Base-by-base conservation (phyloP, 2,329 filamentous ascomycete species). In the Monosporascus sp. region DNA sequence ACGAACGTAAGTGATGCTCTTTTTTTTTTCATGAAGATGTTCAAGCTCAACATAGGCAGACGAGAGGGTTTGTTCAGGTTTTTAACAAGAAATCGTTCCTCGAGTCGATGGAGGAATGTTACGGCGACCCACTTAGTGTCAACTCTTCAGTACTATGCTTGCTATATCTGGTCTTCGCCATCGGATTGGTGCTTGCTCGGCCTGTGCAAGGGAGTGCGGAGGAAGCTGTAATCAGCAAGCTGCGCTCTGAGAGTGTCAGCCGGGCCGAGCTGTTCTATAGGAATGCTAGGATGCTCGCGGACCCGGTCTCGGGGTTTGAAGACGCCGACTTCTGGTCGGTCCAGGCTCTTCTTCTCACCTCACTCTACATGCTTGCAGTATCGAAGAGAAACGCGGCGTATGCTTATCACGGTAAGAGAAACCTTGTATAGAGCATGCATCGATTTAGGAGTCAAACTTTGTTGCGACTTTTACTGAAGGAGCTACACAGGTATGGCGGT, bases 321-420 rank as follows among this genome's bases (percentile, higher is more conserved):
- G 80, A 86, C 60, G 80, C 78, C 22, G 79, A 85, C 52, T 79
- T 87, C 54, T 86, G 83, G 80, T 82, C 81, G 14, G 76, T 88
- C 47, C 83, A 87, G 62, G 82, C 82, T 2, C 69, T 87, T 44
- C 69, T 81, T 0, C 68, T 88, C 37, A 86, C 87, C 79, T 76
- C 83, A 0, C 67, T 86, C 2, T 88, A 86, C 61, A 82, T 80
- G 77, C 68, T 88, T 17, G 74, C 78, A 2, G 75, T 82, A 15
- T 83, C 82, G 1, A 84, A 80, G 65, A 74, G 82, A 17, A 87
- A 87, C 58, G 78, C 81, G 5, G 81, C 85, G 0, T 86, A 84
- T 67, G 75, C 77, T 17, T 82, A 86, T 54, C 75, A 81, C 48
- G 83, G 85, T 78, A 69, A 67, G 72, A 57, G 20, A 5, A 25